A percentile compares a stretch with the other conserved stretches of the same genome.
phyloP scores from a whole-genome alignment of 306 rosid species.

The Hippophae rhamnoides region DNA sequence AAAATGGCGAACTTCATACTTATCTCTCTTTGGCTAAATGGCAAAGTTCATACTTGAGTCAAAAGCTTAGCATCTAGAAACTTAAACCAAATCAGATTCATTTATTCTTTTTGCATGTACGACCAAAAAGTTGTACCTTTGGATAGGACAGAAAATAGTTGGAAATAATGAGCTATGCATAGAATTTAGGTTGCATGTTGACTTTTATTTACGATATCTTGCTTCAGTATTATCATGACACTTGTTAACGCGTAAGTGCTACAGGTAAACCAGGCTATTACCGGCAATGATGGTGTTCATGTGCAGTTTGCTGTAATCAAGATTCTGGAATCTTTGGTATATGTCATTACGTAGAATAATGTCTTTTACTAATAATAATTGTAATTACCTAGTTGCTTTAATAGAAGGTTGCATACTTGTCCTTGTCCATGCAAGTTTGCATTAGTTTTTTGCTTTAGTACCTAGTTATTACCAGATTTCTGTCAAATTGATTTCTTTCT shows the following conservation, averaged over 20 bases:
- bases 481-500: constrained; percentile 10
- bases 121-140: no score
- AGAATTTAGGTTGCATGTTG: no score
- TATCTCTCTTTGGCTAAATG: no score
- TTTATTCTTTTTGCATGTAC: no score
- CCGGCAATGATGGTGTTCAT: constrained; percentile 68
- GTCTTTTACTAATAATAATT: not conserved
- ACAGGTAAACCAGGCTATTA: constrained; percentile 83
- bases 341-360: constrained; percentile 15
- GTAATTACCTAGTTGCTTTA: constrained; percentile 11
- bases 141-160: no score
- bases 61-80: no score
- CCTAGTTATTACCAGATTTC: constrained; percentile 17
- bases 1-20: no score
- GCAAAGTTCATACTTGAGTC: no score
- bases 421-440: constrained; percentile 6
- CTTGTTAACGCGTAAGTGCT: constrained; percentile 16
- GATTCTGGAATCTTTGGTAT: constrained; percentile 80
- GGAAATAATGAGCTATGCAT: no score
- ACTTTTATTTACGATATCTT: not conserved
- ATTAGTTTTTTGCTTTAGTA: constrained; percentile 15
- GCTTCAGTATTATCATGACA: not conserved
- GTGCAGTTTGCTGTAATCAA: constrained; percentile 76
- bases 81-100: no score
- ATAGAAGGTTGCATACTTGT: constrained; percentile 3